A percentile compares a stretch with the other conserved stretches of the same genome.
phyloP scores from a whole-genome alignment of 768 basidiomycete species.

The Strobilomyces dryophilus region DNA sequence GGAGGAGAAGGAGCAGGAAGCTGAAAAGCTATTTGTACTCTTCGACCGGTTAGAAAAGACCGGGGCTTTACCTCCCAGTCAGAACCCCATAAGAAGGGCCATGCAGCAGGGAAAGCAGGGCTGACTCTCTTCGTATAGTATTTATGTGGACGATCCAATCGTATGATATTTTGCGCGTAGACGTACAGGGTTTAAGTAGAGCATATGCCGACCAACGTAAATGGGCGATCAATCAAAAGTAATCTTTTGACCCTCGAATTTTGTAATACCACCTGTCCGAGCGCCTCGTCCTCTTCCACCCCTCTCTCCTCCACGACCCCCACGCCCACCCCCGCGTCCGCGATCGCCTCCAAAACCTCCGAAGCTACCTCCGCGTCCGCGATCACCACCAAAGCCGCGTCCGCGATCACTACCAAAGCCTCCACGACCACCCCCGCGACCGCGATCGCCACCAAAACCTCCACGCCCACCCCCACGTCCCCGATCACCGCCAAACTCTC shows the following conservation, averaged over 20 bases:
- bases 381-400: constrained; percentile 31
- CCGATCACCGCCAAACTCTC: constrained; percentile 25
- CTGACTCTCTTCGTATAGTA: neutral
- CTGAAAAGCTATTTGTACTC: constrained; percentile 86
- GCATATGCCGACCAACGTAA: neutral
- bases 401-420: no score
- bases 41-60: constrained; percentile 85
- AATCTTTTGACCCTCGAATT: constrained; percentile 50
- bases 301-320: constrained; percentile 27
- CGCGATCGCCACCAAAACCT: constrained; percentile 40
- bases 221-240: constrained; percentile 35
- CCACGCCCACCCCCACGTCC: constrained; percentile 23
- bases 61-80: constrained; percentile 59
- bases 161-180: neutral
- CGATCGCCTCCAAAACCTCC: no score
- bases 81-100: constrained; percentile 73
- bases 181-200: no score
- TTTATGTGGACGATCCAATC: neutral
- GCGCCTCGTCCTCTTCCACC: constrained; percentile 37
- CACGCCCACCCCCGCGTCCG: no score
- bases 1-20: constrained; percentile 92
- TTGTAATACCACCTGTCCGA: constrained; percentile 51
- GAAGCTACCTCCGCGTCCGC: constrained; percentile 9
- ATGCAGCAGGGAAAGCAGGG: constrained; percentile 35
- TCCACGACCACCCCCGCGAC: no score